Evolutionary conservation across 1,139 yeast genomes (phyloP).

Genomic region (Pichia sp.): DNA sequence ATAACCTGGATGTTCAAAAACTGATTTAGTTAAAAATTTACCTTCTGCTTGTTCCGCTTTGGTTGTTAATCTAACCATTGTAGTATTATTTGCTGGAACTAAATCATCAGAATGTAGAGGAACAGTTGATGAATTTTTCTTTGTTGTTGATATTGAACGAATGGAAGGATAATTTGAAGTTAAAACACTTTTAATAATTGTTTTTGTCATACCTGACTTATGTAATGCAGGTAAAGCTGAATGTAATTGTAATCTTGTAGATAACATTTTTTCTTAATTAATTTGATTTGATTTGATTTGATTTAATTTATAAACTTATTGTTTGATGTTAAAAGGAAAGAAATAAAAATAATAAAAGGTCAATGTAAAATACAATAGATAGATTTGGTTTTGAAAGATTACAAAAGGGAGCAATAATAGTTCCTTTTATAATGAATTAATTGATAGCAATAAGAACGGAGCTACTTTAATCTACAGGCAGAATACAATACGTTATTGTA

Average conservation of each 20-base stretch:
- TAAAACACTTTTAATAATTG: not conserved
- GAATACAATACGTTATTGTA: too few relatives aligned
- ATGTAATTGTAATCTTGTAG: not conserved
- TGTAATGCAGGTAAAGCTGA: not conserved
- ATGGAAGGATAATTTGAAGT: not conserved
- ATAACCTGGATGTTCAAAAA: conserved; percentile 54
- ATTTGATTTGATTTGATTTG: too few relatives aligned
- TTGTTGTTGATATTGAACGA: not conserved
- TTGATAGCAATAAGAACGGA: too few relatives aligned
- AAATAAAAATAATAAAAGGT: too few relatives aligned
- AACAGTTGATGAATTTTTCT: not conserved
- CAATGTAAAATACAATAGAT: too few relatives aligned
- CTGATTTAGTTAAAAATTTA: conserved; percentile 29
- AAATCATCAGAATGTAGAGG: not conserved
- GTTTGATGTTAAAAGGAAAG: too few relatives aligned
- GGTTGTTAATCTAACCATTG: conserved; percentile 9
- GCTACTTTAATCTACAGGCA: too few relatives aligned
- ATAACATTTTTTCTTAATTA: not conserved
- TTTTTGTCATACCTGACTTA: not conserved
- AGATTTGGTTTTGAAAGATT: too few relatives aligned
- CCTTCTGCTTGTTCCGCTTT: conserved; percentile 13
- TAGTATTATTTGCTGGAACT: not conserved
- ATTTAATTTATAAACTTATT: not conserved
- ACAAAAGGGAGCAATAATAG: too few relatives aligned
- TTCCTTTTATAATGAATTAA: too few relatives aligned